Base-by-base conservation (phyloP, 1,139 yeast genomes). In the Kodamaea plutei region DNA sequence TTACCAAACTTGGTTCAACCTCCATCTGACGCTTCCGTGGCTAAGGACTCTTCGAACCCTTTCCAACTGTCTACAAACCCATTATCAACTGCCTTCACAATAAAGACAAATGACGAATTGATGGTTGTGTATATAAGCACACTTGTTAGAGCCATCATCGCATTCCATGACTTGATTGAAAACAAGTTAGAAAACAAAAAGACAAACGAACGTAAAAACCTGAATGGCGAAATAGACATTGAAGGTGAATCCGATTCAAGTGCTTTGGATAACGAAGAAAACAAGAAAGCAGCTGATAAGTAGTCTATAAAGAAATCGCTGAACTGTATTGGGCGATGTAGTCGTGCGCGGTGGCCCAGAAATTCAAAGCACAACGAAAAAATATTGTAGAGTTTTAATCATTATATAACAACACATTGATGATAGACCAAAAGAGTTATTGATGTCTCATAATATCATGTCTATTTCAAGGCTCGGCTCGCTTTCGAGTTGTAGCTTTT, bases 121-220 rank as follows among this genome's bases (percentile, higher is more conserved):
- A 91, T 93, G 98, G 75, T 88, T 53, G 79, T 93, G 20, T 93
- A 93, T 54, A 77, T 91, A 42, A 78, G 93, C 50, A 82, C 93
- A 28, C 69, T 93, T 49, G 96, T 91, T 14, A 76, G 98, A 50
- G 85, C 97, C 11, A 91, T 91, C 48, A 84, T 91, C 54, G 95
- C 98, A 10, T 89, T 91, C 73, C 96, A 93, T 60, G 95, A 93
- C 56, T 73, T 93, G 57, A 91, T 93, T 54, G 98, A 91, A 50
- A 93, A 93, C 64, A 91, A 91, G 61, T 80, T 91, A 46, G 87
- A 85, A 47, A 88, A 88, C 56, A 79, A 78, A 50, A 74, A 72
- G 46, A 47, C 57, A 30, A 64, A 64, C 40, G 73, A 78, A 38
- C 68, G 64, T 35, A 63, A 38, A 18, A 30, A 28, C 19, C 37